Evolutionary conservation across 768 basidiomycete genomes (phyloP), one percentile per base, ranked within the genome.

Genomic region (Tricholoma terreum): DNA sequence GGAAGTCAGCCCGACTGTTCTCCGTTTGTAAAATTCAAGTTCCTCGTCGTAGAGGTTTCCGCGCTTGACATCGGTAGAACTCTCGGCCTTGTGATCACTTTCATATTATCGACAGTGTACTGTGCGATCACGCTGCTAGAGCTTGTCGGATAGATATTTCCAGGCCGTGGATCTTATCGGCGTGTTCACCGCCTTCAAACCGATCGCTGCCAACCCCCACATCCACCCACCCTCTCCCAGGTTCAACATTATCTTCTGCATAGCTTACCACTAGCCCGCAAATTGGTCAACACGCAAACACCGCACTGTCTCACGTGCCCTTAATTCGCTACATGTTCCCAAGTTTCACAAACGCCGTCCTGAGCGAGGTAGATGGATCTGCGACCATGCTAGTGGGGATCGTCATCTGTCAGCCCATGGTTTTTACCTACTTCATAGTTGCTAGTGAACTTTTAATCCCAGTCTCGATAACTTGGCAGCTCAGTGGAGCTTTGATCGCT

Each of bases 401-500:
- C 30, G 55, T 72, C 31, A 71, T 76, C 21, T 73, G 69, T 54
- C 72, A 76, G 54, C 59, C 67, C 27, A 56, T 75, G 54, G 67
- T 77, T 24, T 73, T 76, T 59, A 69, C 67, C 7, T 78, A 77
- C 58, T 77, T 78, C 51, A 67, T 78, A 31, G 70, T 73, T 6
- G 74, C 73, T 1, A 77, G 65, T 40, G 77, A 79, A 60, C 62
- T 74, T 9, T 64, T 52, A 76, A 77, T 50, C 61, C 63, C 15
- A 67, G 63, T 50, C 63, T 62, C 12, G 58, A 60, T 38, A 50
- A 68, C 53, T 58, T 65, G 52, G 56, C 55, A 42, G 57, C 53
- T 34, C 63, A 71, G 50, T 76, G 75, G 71, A 69, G 72, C 1
- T 79, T 77, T 65, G 76, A 76, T 79, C 15, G 76, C 77, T 1